Evolutionary conservation across 1,139 yeast species (phyloP), one percentile per base, ranked within the genome.

Genomic region (Ogataea hybrid): DNA sequence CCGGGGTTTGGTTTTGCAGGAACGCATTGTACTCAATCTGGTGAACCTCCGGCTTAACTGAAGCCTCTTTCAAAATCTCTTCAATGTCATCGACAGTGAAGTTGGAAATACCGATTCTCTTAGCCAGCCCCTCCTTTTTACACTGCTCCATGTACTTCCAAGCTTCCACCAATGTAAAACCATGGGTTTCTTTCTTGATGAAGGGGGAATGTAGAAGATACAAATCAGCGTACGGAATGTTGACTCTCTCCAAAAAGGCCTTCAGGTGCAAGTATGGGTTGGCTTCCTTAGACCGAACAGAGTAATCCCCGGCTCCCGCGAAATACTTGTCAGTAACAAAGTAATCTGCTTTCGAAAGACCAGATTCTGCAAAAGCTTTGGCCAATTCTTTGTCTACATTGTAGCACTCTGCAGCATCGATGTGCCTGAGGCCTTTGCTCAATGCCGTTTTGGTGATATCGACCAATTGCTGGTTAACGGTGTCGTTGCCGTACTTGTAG

Each of bases 121-220:
- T 66, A 7, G 62, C 70, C 18, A 63, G 48, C 2, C 70, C 70
- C 41, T 62, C 66, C 12, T 55, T 52, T 17, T 54, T 51, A 3
- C 63, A 58, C 39, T 57, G 57, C 45, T 68, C 71, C 48, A 60
- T 52, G 53, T 49, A 59, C 28, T 51, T 48, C 71, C 70, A 67
- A 4, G 84, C 81, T 43, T 72, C 73, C 39, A 68, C 70, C 15
- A 80, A 56, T 32, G 70, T 65, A 46, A 72, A 69, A 0, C 79
- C 81, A 42, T 71, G 69, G n/a, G 47, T 25, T 35, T 58, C 68
- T 22, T 60, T 60, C 33, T 59, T 60, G 43, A 71, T 58, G 49
- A 73, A 73, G 1, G 95, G 92, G 15, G 77, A 65, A 59, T 87
- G 95, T 43, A 87, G 63, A 55, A 86, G 67, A 53, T 77, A 83